Base-by-base conservation (phyloP, 208 protist species). In the Trypanosoma lewisi region DNA sequence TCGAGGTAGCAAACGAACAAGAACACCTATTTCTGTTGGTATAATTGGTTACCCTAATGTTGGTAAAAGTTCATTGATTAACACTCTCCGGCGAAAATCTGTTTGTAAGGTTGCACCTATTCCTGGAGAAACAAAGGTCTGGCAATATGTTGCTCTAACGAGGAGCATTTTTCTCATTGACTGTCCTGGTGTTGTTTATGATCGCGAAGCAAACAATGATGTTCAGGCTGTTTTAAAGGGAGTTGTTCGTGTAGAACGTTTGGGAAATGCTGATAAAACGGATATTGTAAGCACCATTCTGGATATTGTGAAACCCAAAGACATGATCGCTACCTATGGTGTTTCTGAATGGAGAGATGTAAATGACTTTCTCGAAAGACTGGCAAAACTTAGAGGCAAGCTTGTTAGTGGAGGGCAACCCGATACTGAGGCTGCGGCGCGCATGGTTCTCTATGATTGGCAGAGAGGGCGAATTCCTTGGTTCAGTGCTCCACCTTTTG, bases 81-180 rank as follows among this genome's bases (percentile, higher is more conserved):
- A 99, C 78, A 99, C 99, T 2, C 82, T 99, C 0, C 81, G 92
- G n/a, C 73, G 78, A n/a, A 98, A 99, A 72, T 82, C 90, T 36
- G 97, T 98, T 31, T 99, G 98, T 86, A 99, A 98, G 60, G 98
- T 99, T 23, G 99, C 99, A 0, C 99, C 99, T 7, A 98, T 99
- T 69, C 98, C 99, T 9, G 99, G 99, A 34, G 97, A 99, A 77
- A 99, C 99, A n/a, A 99, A 99, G 70, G 97, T 99, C 25, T 99
- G 99, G 99, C 98, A 99, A 81, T 99, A 99, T 79, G 97, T 99
- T 33, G 97, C 97, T 2, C 85, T 99, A 14, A 99, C 98, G 44
- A 87, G 95, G 44, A 82, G 80, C 50, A 99, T 99, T 58, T 99
- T 98, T 69, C 78, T 99, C 5, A 99, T 99, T 67, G 99, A 99